A percentile compares a stretch with the other conserved stretches of the same genome.
phyloP scores from a whole-genome alignment of 306 rosid species.

The Cercis canadensis region DNA sequence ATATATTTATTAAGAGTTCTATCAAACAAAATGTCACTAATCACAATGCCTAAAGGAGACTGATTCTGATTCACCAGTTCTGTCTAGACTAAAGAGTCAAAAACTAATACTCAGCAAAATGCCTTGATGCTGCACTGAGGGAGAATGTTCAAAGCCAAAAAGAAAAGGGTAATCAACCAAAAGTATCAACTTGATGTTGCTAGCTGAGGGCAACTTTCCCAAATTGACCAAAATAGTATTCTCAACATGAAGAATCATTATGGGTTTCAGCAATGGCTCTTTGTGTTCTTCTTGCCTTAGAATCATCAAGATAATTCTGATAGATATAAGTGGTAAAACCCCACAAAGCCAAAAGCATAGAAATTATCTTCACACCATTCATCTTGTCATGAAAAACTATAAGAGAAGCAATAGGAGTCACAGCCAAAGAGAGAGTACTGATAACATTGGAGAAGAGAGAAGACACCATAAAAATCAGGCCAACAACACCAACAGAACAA shows the following conservation, averaged over 20 bases:
- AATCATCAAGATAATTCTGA: constrained; percentile 83
- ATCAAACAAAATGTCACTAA: no score
- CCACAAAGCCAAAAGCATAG: constrained; percentile 91
- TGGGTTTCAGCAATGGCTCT: constrained; percentile 33
- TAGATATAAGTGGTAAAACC: constrained; percentile 77
- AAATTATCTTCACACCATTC: constrained; percentile 84
- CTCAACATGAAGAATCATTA: constrained; percentile 42
- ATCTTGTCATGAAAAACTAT: constrained; percentile 79
- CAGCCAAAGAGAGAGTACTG: constrained; percentile 83
- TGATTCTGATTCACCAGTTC: no score
- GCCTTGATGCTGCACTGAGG: neutral
- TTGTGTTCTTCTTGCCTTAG: constrained; percentile 47
- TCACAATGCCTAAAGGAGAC: constrained; percentile 6
- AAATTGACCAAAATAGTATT: neutral
- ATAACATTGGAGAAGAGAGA: constrained; percentile 92
- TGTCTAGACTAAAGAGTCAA: neutral
- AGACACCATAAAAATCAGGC: constrained; percentile 81
- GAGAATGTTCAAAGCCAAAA: constrained; percentile 22
- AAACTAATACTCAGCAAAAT: neutral
- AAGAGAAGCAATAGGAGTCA: constrained; percentile 84
- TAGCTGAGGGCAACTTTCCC: neutral
- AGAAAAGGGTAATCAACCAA: neutral
- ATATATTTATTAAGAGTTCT: neutral
- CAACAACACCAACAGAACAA: constrained; percentile 91
- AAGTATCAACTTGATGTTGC: neutral